Percentiles rank a stretch among this genome's conserved stretches.
Evolutionary conservation across 148 eudicot species (phyloP).

Genomic region (Vaccinium corymbosum): DNA sequence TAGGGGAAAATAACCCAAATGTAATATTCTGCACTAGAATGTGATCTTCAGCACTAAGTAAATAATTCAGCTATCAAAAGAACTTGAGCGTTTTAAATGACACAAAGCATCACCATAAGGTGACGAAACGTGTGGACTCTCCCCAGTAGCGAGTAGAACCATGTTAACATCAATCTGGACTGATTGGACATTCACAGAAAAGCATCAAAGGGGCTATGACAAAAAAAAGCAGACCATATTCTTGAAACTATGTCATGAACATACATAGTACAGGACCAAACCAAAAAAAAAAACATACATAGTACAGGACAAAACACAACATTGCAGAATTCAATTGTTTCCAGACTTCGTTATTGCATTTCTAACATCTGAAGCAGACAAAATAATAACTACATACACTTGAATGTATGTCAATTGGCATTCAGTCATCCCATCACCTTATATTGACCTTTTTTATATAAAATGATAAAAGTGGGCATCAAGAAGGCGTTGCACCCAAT

Average conservation of each 20-base stretch:
- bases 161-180: neutral
- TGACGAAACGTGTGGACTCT: neutral
- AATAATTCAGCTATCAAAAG: neutral
- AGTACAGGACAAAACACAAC: neutral
- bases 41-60: neutral
- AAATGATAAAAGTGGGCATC: no score
- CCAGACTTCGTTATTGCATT: neutral
- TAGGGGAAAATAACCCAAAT: neutral
- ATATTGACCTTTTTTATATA: neutral
- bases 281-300: neutral
- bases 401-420: neutral
- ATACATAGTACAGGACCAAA: neutral
- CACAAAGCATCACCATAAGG: neutral
- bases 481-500: neutral
- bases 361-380: neutral
- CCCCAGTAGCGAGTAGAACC: neutral
- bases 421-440: neutral
- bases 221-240: neutral
- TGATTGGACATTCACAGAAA: neutral
- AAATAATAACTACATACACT: neutral
- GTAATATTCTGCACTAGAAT: neutral
- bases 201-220: neutral
- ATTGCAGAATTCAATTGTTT: neutral
- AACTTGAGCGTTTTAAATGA: neutral
- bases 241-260: neutral